Evolutionary conservation across 306 rosid genomes (phyloP), one percentile per base, ranked within the genome.

Genomic region (Trichosanthes truncata): DNA sequence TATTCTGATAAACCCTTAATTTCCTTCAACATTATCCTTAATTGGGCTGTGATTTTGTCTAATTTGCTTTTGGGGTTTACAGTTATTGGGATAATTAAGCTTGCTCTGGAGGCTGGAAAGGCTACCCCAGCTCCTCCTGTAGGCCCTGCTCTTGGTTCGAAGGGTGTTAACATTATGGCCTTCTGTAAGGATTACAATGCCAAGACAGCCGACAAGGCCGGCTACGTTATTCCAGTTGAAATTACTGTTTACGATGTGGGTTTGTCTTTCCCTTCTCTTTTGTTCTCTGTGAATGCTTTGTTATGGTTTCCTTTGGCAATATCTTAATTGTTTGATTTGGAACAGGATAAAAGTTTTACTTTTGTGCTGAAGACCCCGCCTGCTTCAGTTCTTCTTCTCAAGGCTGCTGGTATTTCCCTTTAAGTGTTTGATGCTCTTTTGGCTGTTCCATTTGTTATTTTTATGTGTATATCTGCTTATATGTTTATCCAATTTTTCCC

Each of bases 121-220:
- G 99, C 99, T n/a, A 93, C 99, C 8, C 99, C 99, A 23, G 97
- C 99, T 29, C 99, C 99, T 55, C 99, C 99, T 1, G 99, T 95
- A 21, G 99, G 99, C 17, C 99, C 99, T 40, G 99, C 99, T 12
- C 85, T 95, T 74, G 98, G 99, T 88, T 91, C 99, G 0, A 95
- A 95, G 80, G 99, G 99, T 82, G 99, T 95, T 9, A 95, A 95
- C 46, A 95, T 95, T 55, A 95, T 95, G 99, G 96, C 99, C 52
- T 95, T 95, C 74, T 95, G 98, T 81, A 95, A 95, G 85, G 99
- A 95, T 82, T 95, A 95, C 87, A 95, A 95, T 82, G 97, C 99
- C 65, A 89, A 86, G 81, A 95, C 99, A 1, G 96, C 98, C 1
- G 99, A 95, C 82, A 95, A 95, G 67, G 88, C 99, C 1, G 99